Base-by-base conservation (phyloP, 2,329 filamentous ascomycete species). In the Cytospora paraplurivora region DNA sequence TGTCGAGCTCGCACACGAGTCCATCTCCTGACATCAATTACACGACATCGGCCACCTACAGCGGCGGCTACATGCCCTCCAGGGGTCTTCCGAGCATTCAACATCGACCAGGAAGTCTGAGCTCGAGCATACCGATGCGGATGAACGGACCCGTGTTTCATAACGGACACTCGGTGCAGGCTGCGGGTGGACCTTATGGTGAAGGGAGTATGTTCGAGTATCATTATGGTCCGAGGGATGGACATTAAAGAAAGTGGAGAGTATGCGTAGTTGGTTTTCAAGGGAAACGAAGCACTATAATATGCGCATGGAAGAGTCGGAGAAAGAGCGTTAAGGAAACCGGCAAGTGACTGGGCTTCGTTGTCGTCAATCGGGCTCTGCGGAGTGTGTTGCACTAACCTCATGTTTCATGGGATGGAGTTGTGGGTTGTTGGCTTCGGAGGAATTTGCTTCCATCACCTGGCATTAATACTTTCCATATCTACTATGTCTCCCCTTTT, bases 1-100 rank as follows among this genome's bases (percentile, higher is more conserved):
- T 61, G 53, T 55, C 55, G 37, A 59, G 55, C 11, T 60, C 64
- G 13, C 64, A 66, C 52, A 53, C 56, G 12, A 60, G 62, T 38
- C 61, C 64, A 13, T 61, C 61, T 11, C 65, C 62, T 12, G 62
- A 65, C 55, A 56, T 64, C 50, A 66, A 65, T 51, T 66, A 64
- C 54, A 66, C 65, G 15, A 66, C 65, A 7, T 64, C 59, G 5
- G 51, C 62, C 8, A 60, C 55, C n/a, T 66, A 64, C 44, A 59
- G 56, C 15, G 57, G 64, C 8, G 57, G 54, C 1, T 66, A 66
- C n/a, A 56, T 66, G 35, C 62, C 64, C 12, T 64, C 64, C 21
- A 63, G 64, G 32, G 44, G 47, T 7, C 62, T 66, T 0, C 64
- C 61, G 32, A 59, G 61, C 21, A 64, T 66, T 61, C 53, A 56